Conservation (phyloP, 306 rosid genomes). For the Lotus japonicus region DNA sequence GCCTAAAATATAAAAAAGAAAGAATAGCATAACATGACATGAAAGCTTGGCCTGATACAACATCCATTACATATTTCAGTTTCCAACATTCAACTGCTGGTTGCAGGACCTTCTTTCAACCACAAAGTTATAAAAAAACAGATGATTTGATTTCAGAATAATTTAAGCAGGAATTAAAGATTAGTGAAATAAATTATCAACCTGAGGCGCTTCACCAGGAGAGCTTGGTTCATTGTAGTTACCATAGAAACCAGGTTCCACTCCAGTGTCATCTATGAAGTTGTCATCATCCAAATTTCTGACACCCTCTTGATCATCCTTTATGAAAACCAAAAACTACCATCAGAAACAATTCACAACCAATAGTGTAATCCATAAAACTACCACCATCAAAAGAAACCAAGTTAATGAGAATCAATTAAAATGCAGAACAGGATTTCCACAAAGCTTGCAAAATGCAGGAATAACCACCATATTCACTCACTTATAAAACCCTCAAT, state of each 20-base stretch:
- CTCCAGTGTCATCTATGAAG: conserved; percentile 93
- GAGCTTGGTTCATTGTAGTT: conserved; percentile 65
- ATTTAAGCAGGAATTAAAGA: neutral
- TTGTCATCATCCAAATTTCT: conserved; percentile 84
- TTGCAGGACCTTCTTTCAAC: neutral
- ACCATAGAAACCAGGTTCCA: conserved; percentile 65
- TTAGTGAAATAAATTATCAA: conserved; percentile 8
- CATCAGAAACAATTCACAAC: conserved; percentile 19
- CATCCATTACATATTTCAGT: neutral
- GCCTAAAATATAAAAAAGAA: neutral
- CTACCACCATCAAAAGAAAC: neutral
- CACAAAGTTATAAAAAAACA: neutral
- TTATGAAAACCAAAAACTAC: conserved; percentile 5
- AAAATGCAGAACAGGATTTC: neutral
- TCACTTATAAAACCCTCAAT: neutral
- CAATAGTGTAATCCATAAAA: neutral
- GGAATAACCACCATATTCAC: neutral
- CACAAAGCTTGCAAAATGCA: neutral
- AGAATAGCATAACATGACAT: neutral
- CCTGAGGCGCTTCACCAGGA: conserved; percentile 81
- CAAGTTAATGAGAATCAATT: neutral
- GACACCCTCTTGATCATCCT: conserved; percentile 84
- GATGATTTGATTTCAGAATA: neutral
- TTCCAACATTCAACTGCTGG: neutral
- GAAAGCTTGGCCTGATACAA: neutral